phyloP scores from a whole-genome alignment of 495 filamentous ascomycete genomes.

The Penicillium roqueforti region DNA sequence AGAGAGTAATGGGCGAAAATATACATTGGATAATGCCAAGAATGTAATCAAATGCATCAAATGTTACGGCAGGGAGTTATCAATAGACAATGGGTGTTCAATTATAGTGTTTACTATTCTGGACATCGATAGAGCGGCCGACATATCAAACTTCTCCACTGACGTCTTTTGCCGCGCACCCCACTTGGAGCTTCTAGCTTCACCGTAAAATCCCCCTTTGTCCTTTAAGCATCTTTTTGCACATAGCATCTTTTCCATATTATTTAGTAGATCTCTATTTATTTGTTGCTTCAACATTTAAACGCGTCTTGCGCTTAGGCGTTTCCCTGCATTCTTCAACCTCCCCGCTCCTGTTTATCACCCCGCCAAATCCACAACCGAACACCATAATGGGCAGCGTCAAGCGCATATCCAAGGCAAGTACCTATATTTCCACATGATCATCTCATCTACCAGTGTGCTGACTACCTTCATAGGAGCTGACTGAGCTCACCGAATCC shows the following conservation, averaged over 20 bases:
- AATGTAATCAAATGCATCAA: background rate
- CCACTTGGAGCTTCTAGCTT: constrained; percentile 19
- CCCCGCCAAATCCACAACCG: constrained; percentile 11
- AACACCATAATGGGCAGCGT: constrained; percentile 44
- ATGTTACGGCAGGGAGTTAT: background rate
- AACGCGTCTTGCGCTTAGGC: background rate
- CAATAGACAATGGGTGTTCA: background rate
- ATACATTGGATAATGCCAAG: background rate
- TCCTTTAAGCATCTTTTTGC: constrained; percentile 30
- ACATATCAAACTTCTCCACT: constrained; percentile 9
- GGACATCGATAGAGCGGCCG: background rate
- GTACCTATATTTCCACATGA: background rate
- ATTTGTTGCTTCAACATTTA: constrained; percentile 13
- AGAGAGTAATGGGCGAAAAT: constrained; percentile 55
- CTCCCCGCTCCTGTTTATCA: constrained; percentile 14
- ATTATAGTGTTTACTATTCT: background rate
- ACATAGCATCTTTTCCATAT: background rate
- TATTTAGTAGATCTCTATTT: constrained; percentile 4
- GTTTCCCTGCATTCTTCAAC: constrained; percentile 6
- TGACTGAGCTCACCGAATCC: constrained; percentile 58
- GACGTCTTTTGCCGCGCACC: constrained; percentile 30
- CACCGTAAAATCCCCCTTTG: constrained; percentile 14
- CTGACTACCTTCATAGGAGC: constrained; percentile 53
- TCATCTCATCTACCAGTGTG: background rate
- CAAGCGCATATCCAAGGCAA: constrained; percentile 61